phyloP scores from a whole-genome alignment of 257 asterid species.

The Capsicum rhomboideum region DNA sequence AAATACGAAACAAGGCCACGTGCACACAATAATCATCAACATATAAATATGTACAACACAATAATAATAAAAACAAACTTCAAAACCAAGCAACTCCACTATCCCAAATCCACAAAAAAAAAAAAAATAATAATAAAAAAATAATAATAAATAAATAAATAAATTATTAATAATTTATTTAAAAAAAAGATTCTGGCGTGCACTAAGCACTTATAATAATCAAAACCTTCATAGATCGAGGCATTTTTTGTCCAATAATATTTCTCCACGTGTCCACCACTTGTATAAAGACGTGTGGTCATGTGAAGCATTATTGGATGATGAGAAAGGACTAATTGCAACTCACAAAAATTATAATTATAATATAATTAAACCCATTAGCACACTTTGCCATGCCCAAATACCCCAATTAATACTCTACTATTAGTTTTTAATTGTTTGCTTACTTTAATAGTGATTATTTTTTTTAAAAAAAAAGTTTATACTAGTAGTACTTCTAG shows the following conservation, averaged over 20 bases:
- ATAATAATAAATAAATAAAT: too few species aligned
- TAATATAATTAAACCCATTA: neutral
- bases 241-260: constrained; percentile 33
- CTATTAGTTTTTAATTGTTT: neutral
- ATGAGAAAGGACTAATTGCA: constrained; percentile 25
- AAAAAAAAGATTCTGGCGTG: constrained; percentile 60
- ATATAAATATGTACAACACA: constrained; percentile 10
- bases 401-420: neutral
- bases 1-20: constrained; percentile 25
- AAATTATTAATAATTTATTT: neutral
- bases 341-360: neutral
- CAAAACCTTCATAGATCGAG: constrained; percentile 25
- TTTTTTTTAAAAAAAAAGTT: neutral
- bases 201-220: constrained; percentile 43
- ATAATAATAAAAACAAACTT: constrained; percentile 31
- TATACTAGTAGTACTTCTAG: neutral
- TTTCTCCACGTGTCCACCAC: constrained; percentile 40
- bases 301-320: constrained; percentile 54
- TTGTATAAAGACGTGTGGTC: constrained; percentile 42
- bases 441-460: neutral
- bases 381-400: neutral
- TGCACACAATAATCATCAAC: constrained; percentile 19
- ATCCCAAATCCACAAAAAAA: neutral
- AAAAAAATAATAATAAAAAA: neutral
- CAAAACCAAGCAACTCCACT: constrained; percentile 44